A percentile compares a stretch with the other conserved stretches of the same genome.
phyloP scores from a whole-genome alignment of 345 rosid genomes.

The Clarkia xantiana region DNA sequence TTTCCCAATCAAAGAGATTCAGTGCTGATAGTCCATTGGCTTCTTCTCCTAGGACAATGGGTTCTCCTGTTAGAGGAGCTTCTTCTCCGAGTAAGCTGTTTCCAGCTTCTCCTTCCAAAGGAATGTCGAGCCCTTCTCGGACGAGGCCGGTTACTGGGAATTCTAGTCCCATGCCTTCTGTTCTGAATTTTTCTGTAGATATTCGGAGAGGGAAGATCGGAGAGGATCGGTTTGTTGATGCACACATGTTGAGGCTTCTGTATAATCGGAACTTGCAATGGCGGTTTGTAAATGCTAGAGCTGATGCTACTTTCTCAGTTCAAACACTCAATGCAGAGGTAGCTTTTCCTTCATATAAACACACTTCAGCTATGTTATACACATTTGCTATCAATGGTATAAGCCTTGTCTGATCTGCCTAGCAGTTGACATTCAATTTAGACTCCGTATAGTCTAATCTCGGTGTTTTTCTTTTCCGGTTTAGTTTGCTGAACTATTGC shows the following conservation, averaged over 20 bases:
- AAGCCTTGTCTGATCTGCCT: not conserved
- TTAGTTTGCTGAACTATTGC: no score
- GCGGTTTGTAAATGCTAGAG: constrained; percentile 80
- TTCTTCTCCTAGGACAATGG: constrained; percentile 38
- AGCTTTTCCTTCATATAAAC: constrained; percentile 7
- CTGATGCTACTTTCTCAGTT: constrained; percentile 43
- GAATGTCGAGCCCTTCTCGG: constrained; percentile 61
- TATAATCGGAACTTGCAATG: constrained; percentile 66
- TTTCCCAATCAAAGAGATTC: constrained; percentile 49
- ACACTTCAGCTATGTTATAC: no score
- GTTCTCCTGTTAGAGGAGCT: constrained; percentile 53
- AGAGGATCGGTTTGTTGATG: constrained; percentile 59
- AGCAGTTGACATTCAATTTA: no score
- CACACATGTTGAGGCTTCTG: constrained; percentile 76
- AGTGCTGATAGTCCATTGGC: constrained; percentile 35
- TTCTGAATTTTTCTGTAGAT: constrained; percentile 76
- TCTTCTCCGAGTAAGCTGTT: constrained; percentile 81
- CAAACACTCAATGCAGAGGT: constrained; percentile 72
- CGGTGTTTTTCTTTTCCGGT: no score
- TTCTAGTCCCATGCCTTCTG: constrained; percentile 42
- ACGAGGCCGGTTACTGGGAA: constrained; percentile 23
- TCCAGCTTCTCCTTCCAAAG: constrained; percentile 47
- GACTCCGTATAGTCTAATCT: no score
- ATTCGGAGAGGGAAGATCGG: constrained; percentile 72
- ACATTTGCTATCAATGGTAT: not conserved